Percentiles rank a stretch among this genome's conserved stretches.
These are phyloP conservation scores for Suillus spraguei DNA, from an alignment of 768 basidiomycete genomes.

Conservation along the genomic window DNA sequence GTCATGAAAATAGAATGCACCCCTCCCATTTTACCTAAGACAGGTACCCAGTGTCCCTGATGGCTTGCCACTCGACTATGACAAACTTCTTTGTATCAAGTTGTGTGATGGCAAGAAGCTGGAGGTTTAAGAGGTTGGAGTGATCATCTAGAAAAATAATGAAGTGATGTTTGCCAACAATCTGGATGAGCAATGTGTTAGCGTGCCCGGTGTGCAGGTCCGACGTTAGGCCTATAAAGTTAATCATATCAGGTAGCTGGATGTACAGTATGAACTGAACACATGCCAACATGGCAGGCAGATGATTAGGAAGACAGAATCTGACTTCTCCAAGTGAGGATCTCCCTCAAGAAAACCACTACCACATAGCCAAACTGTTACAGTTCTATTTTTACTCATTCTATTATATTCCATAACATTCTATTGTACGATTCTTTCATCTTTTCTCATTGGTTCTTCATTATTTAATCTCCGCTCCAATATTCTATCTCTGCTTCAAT, in stretches of 20 bases:
- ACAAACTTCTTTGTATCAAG: conserved; percentile 10
- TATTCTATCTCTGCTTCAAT: too few species aligned
- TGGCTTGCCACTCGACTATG: conserved; percentile 28
- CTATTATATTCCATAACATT: too few species aligned
- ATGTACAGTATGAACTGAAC: conserved; percentile 15
- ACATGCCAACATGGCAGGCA: conserved; percentile 47
- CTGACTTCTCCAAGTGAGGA: conserved; percentile 31
- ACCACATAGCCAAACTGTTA: conserved; percentile 56
- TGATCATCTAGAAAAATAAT: too few species aligned
- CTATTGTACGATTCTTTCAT: too few species aligned
- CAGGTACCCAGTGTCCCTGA: conserved; percentile 17
- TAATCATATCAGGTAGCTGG: not conserved
- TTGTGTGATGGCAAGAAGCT: too few species aligned
- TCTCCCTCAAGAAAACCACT: conserved; percentile 41
- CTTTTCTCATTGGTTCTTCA: too few species aligned
- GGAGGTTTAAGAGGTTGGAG: too few species aligned
- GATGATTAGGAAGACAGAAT: conserved; percentile 34
- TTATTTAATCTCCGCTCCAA: too few species aligned
- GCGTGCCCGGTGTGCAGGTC: conserved; percentile 12
- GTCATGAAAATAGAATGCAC: conserved; percentile 16
- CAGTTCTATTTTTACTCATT: too few species aligned
- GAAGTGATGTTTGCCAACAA: too few species aligned
- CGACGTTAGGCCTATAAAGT: conserved; percentile 20
- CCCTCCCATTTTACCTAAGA: conserved; percentile 39
- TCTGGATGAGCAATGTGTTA: conserved; percentile 25